These are phyloP conservation scores for Chrysophaeum taylorii DNA, from an alignment of 352 stramenopile genomes.

Conservation along the genomic window DNA sequence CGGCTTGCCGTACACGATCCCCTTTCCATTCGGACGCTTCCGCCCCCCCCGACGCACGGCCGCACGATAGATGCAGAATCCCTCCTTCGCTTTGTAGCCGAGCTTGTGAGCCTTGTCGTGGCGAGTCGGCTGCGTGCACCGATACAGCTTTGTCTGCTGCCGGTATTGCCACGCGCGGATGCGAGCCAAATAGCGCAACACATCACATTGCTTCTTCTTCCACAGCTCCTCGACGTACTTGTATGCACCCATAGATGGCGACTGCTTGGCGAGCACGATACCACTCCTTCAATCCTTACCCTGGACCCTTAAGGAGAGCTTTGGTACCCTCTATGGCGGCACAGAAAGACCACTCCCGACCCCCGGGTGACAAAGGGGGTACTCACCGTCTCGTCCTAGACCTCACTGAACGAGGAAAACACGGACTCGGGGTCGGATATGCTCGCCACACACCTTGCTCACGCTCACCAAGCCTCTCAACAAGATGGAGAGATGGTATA, in stretches of 20 bases:
- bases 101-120: constrained; percentile 98
- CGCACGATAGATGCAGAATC: constrained; percentile 91
- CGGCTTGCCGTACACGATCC: constrained; percentile 99
- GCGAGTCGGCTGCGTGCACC: constrained; percentile 81
- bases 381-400: too few relatives aligned
- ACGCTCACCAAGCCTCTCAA: too few relatives aligned
- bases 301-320: too few relatives aligned
- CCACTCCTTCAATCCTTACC: too few relatives aligned
- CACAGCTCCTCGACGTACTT: constrained; percentile 99
- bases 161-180: constrained; percentile 95
- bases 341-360: too few relatives aligned
- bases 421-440: too few relatives aligned
- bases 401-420: too few relatives aligned
- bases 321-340: too few relatives aligned
- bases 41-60: constrained; percentile 93
- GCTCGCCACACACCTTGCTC: too few relatives aligned
- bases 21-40: constrained; percentile 97
- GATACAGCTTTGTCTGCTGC: constrained; percentile 92
- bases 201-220: constrained; percentile 99
- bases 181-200: constrained; percentile 97
- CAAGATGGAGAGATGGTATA: too few relatives aligned
- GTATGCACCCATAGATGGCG: constrained; percentile 98
- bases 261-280: too few relatives aligned
- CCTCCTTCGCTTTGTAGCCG: constrained; percentile 99
- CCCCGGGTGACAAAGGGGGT: too few relatives aligned